Evolutionary conservation across 2,329 filamentous ascomycete species (phyloP).

Genomic region (Colletotrichum spaethianum): DNA sequence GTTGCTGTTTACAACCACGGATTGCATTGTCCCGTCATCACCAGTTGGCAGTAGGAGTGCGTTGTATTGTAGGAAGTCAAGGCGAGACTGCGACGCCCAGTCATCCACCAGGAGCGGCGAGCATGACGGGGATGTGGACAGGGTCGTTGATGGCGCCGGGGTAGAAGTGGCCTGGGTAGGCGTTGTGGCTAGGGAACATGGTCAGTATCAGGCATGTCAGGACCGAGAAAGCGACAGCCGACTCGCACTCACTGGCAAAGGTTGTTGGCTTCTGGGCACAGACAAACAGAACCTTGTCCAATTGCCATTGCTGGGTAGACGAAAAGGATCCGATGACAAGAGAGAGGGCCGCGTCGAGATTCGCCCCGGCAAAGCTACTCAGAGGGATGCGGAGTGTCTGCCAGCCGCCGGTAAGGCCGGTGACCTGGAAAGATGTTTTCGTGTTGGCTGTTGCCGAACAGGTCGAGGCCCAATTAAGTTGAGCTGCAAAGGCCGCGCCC

Average conservation of each 20-base stretch:
- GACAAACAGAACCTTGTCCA: slow-evolving; percentile 63
- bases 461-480: slow-evolving; percentile 55
- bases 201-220: slow-evolving; percentile 9
- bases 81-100: slow-evolving; percentile 72
- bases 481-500: slow-evolving; percentile 50
- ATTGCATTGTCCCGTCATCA: slow-evolving; percentile 70
- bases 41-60: slow-evolving; percentile 68
- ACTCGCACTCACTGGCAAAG: slow-evolving; percentile 39
- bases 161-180: slow-evolving; percentile 15
- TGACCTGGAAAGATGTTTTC: slow-evolving; percentile 61
- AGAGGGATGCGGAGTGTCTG: slow-evolving; percentile 67
- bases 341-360: slow-evolving; percentile 62
- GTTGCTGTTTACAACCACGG: slow-evolving; percentile 65
- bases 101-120: slow-evolving; percentile 68
- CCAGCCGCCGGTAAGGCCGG: slow-evolving; percentile 61
- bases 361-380: slow-evolving; percentile 63
- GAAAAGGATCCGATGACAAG: slow-evolving; percentile 59
- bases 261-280: slow-evolving; percentile 50
- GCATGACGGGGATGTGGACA: slow-evolving; percentile 49
- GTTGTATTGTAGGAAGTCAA: slow-evolving; percentile 74
- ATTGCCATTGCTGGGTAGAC: slow-evolving; percentile 54
- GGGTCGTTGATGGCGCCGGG: neutral
- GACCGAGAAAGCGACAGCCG: neutral
- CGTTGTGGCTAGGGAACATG: slow-evolving; percentile 7
- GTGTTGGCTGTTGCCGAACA: slow-evolving; percentile 57